A percentile compares a stretch with the other conserved stretches of the same genome.
phyloP scores from a whole-genome alignment of 768 basidiomycete species.

The Strobilomyces dryophilus region DNA sequence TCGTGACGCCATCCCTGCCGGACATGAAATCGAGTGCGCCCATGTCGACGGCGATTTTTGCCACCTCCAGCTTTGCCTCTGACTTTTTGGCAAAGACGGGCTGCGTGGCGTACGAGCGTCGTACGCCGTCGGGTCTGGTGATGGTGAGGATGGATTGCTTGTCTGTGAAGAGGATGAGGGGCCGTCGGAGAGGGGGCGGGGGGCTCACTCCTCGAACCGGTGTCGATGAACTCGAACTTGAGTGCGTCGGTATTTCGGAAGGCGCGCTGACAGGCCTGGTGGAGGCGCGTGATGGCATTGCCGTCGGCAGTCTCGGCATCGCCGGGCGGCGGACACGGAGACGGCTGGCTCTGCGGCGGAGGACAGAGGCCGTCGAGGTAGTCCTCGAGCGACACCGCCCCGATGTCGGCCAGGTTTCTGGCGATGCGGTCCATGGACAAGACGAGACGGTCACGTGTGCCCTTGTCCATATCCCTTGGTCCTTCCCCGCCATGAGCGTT shows the following conservation, averaged over 20 bases:
- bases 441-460: not conserved
- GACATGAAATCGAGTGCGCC: slow-evolving; percentile 59
- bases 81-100: slow-evolving; percentile 39
- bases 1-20: slow-evolving; percentile 39
- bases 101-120: slow-evolving; percentile 52
- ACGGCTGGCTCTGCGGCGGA: not conserved
- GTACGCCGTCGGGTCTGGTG: slow-evolving; percentile 47
- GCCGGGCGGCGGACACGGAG: not conserved
- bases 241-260: slow-evolving; percentile 41
- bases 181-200: not conserved
- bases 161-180: slow-evolving; percentile 30
- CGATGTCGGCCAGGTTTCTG: slow-evolving; percentile 24
- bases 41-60: slow-evolving; percentile 51
- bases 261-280: slow-evolving; percentile 39
- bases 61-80: slow-evolving; percentile 54
- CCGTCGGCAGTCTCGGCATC: slow-evolving; percentile 2
- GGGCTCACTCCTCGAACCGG: slow-evolving; percentile 33
- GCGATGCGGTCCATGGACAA: slow-evolving; percentile 19
- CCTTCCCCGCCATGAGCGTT: slow-evolving; percentile 11
- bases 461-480: not conserved
- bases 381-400: slow-evolving; percentile 25
- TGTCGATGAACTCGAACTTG: slow-evolving; percentile 46
- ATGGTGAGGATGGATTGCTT: slow-evolving; percentile 63
- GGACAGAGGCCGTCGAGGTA: slow-evolving; percentile 16
- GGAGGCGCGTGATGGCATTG: slow-evolving; percentile 34